A percentile compares a stretch with the other conserved stretches of the same genome.
phyloP scores from a whole-genome alignment of 75 land plant genomes.

The Chamaecyparis obtusa region DNA sequence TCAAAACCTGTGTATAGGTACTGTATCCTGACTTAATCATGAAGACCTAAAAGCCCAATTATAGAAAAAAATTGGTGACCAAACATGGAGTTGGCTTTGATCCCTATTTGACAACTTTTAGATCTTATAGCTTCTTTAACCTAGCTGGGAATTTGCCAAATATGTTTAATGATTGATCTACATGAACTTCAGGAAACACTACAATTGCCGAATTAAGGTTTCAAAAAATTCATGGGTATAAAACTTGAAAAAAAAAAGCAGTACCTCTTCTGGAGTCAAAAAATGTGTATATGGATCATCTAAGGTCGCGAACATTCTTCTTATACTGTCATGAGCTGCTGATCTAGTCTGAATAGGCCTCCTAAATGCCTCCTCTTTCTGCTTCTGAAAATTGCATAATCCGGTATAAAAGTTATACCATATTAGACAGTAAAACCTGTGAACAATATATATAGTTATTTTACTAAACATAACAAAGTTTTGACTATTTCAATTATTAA shows the following conservation, averaged over 20 bases:
- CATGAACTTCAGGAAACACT: neutral
- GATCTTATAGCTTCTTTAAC: neutral
- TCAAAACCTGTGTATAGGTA: neutral
- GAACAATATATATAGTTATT: neutral
- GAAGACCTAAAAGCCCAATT: neutral
- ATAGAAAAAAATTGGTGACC: neutral
- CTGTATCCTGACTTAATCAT: neutral
- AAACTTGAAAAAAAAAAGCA: constrained; percentile 1
- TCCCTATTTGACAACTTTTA: neutral
- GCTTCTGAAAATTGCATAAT: constrained; percentile 49
- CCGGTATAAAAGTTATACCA: constrained; percentile 14
- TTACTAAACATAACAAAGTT: neutral
- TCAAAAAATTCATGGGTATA: neutral
- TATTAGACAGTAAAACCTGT: constrained; percentile 5
- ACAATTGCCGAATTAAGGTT: neutral
- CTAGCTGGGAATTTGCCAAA: neutral
- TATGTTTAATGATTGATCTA: neutral
- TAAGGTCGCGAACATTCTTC: constrained; percentile 67
- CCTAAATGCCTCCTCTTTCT: constrained; percentile 55
- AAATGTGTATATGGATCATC: constrained; percentile 94
- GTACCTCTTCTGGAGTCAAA: constrained; percentile 74
- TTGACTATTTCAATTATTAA: neutral
- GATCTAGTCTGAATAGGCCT: constrained; percentile 64
- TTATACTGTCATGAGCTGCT: constrained; percentile 77
- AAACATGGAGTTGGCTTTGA: neutral